A percentile compares a stretch with the other conserved stretches of the same genome.
Evolutionary conservation across 495 filamentous ascomycete genomes (phyloP).

Genomic region (Penicillium bialowiezense): DNA sequence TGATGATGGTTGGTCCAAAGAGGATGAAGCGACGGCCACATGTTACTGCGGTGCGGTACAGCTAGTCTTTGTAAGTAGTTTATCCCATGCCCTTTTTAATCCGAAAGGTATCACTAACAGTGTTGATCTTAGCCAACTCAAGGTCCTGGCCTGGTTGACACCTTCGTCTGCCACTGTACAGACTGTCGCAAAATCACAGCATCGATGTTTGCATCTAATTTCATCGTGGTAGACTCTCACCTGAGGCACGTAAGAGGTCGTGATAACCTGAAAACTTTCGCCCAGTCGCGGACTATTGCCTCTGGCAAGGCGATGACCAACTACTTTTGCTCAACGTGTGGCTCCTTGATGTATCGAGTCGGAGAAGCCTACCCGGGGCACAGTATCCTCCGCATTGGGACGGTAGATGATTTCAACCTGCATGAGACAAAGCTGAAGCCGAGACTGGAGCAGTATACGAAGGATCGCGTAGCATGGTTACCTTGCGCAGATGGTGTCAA

Average conservation of each 20-base stretch:
- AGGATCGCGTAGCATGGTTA: not conserved
- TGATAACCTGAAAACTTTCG: conserved; percentile 38
- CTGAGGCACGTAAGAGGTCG: conserved; percentile 46
- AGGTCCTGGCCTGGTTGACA: conserved; percentile 42
- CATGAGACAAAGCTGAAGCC: conserved; percentile 51
- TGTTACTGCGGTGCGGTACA: conserved; percentile 57
- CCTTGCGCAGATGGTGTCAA: not conserved
- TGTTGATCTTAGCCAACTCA: conserved; percentile 31
- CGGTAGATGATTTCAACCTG: conserved; percentile 52
- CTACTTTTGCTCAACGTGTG: conserved; percentile 52
- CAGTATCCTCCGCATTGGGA: conserved; percentile 50
- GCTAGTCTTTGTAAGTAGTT: conserved; percentile 38
- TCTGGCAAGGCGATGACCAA: conserved; percentile 51
- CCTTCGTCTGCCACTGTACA: conserved; percentile 55
- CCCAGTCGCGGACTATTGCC: conserved; percentile 36
- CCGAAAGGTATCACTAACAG: conserved; percentile 5
- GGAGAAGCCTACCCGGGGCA: conserved; percentile 31
- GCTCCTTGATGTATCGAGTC: conserved; percentile 51
- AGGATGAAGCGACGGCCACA: conserved; percentile 49
- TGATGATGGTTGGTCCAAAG: conserved; percentile 34
- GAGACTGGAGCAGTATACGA: conserved; percentile 7
- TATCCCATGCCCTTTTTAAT: too few relatives aligned
- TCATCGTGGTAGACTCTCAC: conserved; percentile 41
- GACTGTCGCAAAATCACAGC: conserved; percentile 60
- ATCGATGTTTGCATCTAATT: conserved; percentile 58